These are phyloP conservation scores for Trypanosoma melophagium DNA, from an alignment of 208 protist species.

Conservation along the genomic window DNA sequence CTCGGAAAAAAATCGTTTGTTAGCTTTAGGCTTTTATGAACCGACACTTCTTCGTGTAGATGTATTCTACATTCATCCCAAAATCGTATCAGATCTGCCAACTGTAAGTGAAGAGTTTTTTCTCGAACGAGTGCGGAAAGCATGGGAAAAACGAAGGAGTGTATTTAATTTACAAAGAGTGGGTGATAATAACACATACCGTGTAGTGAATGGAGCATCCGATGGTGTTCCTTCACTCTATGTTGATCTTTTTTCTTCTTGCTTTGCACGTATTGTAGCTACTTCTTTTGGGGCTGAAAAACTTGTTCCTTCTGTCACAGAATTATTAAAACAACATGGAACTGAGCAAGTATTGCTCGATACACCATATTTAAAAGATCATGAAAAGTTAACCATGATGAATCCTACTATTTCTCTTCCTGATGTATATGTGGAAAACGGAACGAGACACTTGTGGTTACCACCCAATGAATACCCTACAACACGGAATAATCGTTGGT, in stretches of 20 bases:
- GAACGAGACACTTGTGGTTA: slow-evolving; percentile 72
- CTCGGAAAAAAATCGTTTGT: slow-evolving; percentile 40
- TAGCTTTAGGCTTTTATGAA: slow-evolving; percentile 84
- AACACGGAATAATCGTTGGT: slow-evolving; percentile 47
- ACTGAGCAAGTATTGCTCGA: slow-evolving; percentile 78
- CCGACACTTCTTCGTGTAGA: slow-evolving; percentile 58
- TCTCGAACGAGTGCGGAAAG: slow-evolving; percentile 46
- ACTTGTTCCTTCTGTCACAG: slow-evolving; percentile 64
- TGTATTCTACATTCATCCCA: slow-evolving; percentile 70
- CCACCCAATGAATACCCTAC: slow-evolving; percentile 27
- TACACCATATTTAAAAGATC: slow-evolving; percentile 56
- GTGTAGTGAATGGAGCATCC: slow-evolving; percentile 68
- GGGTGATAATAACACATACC: slow-evolving; percentile 59
- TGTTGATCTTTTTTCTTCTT: slow-evolving; percentile 80
- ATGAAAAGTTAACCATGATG: slow-evolving; percentile 44
- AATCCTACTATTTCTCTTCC: slow-evolving; percentile 50
- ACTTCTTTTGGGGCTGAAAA: slow-evolving; percentile 71
- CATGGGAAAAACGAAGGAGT: slow-evolving; percentile 59
- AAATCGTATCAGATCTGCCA: slow-evolving; percentile 44
- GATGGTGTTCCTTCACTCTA: slow-evolving; percentile 80
- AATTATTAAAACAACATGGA: slow-evolving; percentile 64
- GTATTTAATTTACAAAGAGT: slow-evolving; percentile 48
- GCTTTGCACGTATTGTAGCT: slow-evolving; percentile 73
- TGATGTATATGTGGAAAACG: slow-evolving; percentile 65
- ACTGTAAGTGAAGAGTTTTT: slow-evolving; percentile 85